Conservation (phyloP, 1,284 basidiomycete species). For the Hemileccinum hortonii region DNA sequence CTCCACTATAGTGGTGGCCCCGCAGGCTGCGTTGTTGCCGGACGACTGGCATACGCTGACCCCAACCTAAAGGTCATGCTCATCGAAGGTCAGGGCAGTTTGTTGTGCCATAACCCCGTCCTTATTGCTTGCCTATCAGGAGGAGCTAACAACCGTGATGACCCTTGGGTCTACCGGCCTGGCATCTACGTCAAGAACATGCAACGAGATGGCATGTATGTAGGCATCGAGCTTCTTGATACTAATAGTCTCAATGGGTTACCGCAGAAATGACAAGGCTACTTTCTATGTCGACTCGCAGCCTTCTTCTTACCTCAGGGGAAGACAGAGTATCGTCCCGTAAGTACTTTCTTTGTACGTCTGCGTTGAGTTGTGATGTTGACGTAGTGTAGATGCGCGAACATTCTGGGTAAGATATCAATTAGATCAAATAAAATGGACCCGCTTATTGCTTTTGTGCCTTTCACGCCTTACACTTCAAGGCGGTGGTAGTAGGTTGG, state of each 20-base stretch:
- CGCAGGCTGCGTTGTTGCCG: constrained; percentile 67
- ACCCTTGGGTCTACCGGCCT: constrained; percentile 71
- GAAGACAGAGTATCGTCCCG: constrained; percentile 66
- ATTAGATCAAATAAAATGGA: neutral
- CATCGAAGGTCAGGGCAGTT: constrained; percentile 54
- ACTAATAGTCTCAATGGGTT: constrained; percentile 3
- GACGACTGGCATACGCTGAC: constrained; percentile 68
- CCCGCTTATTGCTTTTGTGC: neutral
- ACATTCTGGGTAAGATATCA: constrained; percentile 53
- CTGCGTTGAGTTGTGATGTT: neutral
- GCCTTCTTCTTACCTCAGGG: constrained; percentile 57
- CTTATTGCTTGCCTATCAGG: constrained; percentile 33
- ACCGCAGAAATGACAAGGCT: constrained; percentile 64
- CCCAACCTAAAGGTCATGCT: constrained; percentile 73
- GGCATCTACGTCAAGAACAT: constrained; percentile 70
- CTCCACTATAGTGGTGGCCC: constrained; percentile 62
- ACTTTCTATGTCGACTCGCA: constrained; percentile 67
- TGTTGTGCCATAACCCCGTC: neutral
- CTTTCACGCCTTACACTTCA: neutral
- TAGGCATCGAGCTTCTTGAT: neutral
- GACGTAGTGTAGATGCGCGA: constrained; percentile 52
- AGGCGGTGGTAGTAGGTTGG: constrained; percentile 56
- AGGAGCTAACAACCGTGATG: constrained; percentile 70
- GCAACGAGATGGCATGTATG: constrained; percentile 66
- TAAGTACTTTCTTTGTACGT: constrained; percentile 37